These are phyloP conservation scores for Teunomyces barrocoloradensis DNA, from an alignment of 805 yeast genomes.

Conservation along the genomic window DNA sequence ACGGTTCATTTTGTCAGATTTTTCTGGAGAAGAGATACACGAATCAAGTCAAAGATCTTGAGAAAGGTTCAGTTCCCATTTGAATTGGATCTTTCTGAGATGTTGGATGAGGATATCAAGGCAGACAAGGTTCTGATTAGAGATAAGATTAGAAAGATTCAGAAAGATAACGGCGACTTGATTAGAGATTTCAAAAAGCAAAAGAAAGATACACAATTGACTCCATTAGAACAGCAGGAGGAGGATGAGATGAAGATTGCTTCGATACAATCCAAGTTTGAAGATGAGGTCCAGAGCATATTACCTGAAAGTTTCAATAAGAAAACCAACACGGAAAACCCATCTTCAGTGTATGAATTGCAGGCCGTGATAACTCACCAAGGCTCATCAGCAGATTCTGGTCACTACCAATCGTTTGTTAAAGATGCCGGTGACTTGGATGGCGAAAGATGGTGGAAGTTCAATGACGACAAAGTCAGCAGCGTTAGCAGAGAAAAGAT, in stretches of 20 bases:
- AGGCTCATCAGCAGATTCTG: slow-evolving; percentile 95
- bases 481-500: slow-evolving; percentile 77
- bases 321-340: slow-evolving; percentile 63
- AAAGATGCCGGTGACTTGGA: slow-evolving; percentile 61
- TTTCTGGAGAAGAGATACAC: slow-evolving; percentile 92
- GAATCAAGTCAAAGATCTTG: slow-evolving; percentile 87
- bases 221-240: slow-evolving; percentile 55
- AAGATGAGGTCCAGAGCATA: slow-evolving; percentile 39
- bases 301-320: slow-evolving; percentile 36
- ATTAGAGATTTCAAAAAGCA: slow-evolving; percentile 70
- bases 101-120: slow-evolving; percentile 76
- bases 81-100: slow-evolving; percentile 82
- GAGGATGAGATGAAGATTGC: slow-evolving; percentile 50
- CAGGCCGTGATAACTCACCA: slow-evolving; percentile 85
- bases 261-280: slow-evolving; percentile 52
- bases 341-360: slow-evolving; percentile 83
- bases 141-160: slow-evolving; percentile 73
- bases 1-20: slow-evolving; percentile 93
- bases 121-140: slow-evolving; percentile 65
- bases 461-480: slow-evolving; percentile 87
- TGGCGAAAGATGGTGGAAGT: slow-evolving; percentile 88
- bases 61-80: slow-evolving; percentile 95
- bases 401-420: slow-evolving; percentile 92
- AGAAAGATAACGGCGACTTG: slow-evolving; percentile 71
- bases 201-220: slow-evolving; percentile 35